A percentile compares a stretch with the other conserved stretches of the same genome.
Conservation (phyloP, 345 rosid genomes). For the Gossypioides kirkii region DNA sequence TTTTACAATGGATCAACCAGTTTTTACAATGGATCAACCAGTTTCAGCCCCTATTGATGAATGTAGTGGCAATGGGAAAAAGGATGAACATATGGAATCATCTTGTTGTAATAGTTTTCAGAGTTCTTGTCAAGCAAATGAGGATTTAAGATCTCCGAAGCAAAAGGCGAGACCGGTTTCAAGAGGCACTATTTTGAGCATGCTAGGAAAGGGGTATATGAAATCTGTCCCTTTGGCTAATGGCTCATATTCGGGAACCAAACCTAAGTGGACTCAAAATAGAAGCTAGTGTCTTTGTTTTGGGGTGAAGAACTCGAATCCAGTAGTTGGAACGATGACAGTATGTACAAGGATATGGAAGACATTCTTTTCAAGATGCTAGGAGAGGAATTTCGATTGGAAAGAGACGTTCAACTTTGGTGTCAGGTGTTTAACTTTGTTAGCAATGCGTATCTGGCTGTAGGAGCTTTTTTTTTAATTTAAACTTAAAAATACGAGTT, state of each 20-base stretch:
- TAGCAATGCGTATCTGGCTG: no score
- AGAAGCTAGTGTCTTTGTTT: no score
- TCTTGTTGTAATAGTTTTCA: not conserved
- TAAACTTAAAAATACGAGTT: no score
- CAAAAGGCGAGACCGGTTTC: conserved; percentile 39
- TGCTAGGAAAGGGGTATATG: conserved; percentile 40
- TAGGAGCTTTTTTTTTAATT: no score
- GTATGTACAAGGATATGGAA: conserved; percentile 37
- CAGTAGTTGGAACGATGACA: conserved; percentile 15
- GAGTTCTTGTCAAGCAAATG: conserved; percentile 21
- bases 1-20: no score
- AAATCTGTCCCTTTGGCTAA: conserved; percentile 23
- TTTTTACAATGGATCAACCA: not conserved
- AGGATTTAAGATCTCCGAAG: conserved; percentile 25
- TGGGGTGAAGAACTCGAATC: no score
- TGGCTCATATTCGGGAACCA: no score
- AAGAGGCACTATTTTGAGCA: conserved; percentile 41
- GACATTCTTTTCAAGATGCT: conserved; percentile 46
- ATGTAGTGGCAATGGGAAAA: conserved; percentile 10
- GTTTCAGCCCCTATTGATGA: conserved; percentile 11
- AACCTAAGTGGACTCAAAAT: no score
- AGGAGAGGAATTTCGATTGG: conserved; percentile 43
- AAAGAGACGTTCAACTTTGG: no score
- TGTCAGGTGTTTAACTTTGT: no score
- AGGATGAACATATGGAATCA: conserved; percentile 16